Evolutionary conservation across 2,329 filamentous ascomycete species (phyloP).

Genomic region (Neurospora crassa): DNA sequence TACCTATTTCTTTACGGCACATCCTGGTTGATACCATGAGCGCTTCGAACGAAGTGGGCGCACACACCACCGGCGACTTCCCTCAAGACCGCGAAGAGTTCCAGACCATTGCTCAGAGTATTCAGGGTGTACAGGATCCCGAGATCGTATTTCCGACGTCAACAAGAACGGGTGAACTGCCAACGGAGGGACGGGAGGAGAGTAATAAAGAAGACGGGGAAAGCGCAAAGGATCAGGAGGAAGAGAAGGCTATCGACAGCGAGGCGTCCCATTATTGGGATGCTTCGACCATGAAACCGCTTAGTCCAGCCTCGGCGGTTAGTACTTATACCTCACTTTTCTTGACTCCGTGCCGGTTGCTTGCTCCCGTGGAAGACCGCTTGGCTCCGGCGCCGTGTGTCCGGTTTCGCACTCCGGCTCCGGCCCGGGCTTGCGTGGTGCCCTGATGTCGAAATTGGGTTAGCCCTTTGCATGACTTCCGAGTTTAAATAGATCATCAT

Average conservation of each 20-base stretch:
- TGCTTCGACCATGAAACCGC: conserved; percentile 45
- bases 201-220: not conserved
- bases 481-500: conserved; percentile 3
- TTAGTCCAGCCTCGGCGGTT: conserved; percentile 45
- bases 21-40: not conserved
- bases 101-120: not conserved
- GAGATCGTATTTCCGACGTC: not conserved
- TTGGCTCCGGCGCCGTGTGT: not conserved
- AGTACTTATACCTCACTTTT: conserved; percentile 23
- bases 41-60: not conserved
- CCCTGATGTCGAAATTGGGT: not conserved
- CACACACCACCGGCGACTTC: not conserved
- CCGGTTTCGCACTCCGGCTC: not conserved
- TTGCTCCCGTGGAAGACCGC: conserved; percentile 4
- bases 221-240: not conserved
- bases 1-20: not conserved
- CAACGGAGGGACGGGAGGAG: not conserved
- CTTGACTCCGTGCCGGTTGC: not conserved
- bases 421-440: not conserved
- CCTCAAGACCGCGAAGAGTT: not conserved
- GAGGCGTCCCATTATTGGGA: conserved; percentile 46
- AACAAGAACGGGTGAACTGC: not conserved
- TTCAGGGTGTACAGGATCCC: not conserved
- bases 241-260: conserved; percentile 14
- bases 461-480: conserved; percentile 9